A percentile compares a stretch with the other conserved stretches of the same genome.
phyloP scores from a whole-genome alignment of 768 basidiomycete genomes.

The Tulasnella sp. region DNA sequence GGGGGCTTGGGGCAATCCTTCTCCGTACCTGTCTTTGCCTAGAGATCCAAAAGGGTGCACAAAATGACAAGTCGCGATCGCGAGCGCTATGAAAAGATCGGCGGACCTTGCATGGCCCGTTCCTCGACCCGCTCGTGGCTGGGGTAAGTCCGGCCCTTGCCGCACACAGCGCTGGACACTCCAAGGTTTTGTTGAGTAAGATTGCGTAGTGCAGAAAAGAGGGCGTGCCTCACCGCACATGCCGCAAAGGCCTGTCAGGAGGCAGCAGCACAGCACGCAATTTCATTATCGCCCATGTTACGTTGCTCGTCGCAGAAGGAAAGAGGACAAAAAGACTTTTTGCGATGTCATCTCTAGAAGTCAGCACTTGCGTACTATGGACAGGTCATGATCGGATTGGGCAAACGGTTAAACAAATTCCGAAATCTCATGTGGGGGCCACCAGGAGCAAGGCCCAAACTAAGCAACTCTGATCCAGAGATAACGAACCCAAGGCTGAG shows the following conservation, averaged over 20 bases:
- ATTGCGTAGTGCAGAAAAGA: neutral
- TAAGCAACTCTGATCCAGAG: neutral
- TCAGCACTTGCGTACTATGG: too few species aligned
- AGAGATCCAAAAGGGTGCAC: neutral
- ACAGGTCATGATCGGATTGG: neutral
- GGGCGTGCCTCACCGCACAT: neutral
- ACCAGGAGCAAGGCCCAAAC: neutral
- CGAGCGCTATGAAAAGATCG: too few species aligned
- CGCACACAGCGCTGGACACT: neutral
- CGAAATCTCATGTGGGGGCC: neutral
- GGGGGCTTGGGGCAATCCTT: neutral
- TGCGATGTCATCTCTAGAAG: too few species aligned
- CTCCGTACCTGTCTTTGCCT: neutral
- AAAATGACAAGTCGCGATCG: neutral
- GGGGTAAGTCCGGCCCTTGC: neutral
- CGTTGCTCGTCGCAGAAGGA: neutral
- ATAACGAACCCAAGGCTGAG: neutral
- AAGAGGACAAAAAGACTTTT: neutral
- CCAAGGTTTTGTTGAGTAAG: neutral
- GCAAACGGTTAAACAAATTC: neutral
- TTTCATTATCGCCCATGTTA: neutral
- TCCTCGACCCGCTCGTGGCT: neutral
- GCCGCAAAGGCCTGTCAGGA: neutral
- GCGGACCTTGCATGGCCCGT: neutral
- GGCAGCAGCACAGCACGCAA: neutral